These are phyloP conservation scores for Debaryomycetaceae sp. DNA, from an alignment of 1,139 yeast genomes.

Conservation along the genomic window DNA sequence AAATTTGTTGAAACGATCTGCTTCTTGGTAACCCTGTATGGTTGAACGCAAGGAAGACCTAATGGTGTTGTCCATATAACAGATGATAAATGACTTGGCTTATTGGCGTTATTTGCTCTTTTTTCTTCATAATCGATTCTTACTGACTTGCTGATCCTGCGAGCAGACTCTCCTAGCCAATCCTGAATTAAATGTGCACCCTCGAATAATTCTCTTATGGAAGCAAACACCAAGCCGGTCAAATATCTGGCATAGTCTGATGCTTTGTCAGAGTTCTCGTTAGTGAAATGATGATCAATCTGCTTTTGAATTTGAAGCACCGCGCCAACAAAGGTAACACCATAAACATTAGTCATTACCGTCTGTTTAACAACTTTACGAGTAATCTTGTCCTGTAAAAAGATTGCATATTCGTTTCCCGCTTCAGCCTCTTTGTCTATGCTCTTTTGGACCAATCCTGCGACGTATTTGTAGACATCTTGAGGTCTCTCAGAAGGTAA, in stretches of 20 bases:
- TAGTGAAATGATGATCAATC: slow-evolving; percentile 41
- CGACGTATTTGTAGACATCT: slow-evolving; percentile 86
- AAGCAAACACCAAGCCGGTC: slow-evolving; percentile 73
- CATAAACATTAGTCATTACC: slow-evolving; percentile 70
- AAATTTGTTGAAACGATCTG: slow-evolving; percentile 71
- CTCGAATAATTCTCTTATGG: slow-evolving; percentile 80
- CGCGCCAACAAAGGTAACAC: slow-evolving; percentile 95
- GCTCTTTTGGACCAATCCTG: slow-evolving; percentile 61
- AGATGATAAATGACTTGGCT: slow-evolving; percentile 70
- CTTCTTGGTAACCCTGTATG: slow-evolving; percentile 70
- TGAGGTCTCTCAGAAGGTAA: slow-evolving; percentile 81
- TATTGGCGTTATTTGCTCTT: slow-evolving; percentile 23
- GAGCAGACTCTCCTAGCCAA: slow-evolving; percentile 90
- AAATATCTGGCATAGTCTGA: slow-evolving; percentile 58
- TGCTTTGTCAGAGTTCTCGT: slow-evolving; percentile 41
- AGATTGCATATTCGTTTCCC: slow-evolving; percentile 51
- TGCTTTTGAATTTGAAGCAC: slow-evolving; percentile 80
- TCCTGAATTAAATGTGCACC: slow-evolving; percentile 96
- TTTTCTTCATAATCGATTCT: slow-evolving; percentile 53
- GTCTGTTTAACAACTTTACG: slow-evolving; percentile 39
- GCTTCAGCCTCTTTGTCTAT: slow-evolving; percentile 59
- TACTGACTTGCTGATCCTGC: slow-evolving; percentile 73
- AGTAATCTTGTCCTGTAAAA: slow-evolving; percentile 59
- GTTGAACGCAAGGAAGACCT: slow-evolving; percentile 93
- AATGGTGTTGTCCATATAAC: slow-evolving; percentile 98